Evolutionary conservation across 495 filamentous ascomycete species (phyloP).

Genomic region (Annulohypoxylon nitens): DNA sequence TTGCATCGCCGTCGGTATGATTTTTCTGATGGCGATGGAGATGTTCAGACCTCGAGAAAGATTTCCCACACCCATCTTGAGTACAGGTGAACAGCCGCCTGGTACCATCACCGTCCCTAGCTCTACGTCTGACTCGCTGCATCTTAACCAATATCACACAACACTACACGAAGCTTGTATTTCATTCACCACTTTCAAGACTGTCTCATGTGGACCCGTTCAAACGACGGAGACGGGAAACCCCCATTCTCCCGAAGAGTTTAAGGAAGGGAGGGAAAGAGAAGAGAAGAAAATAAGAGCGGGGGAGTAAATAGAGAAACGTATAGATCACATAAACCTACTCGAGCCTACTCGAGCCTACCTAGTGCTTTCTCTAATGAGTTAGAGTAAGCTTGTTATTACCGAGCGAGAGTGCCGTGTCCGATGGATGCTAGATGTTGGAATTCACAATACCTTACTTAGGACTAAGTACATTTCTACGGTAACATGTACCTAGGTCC

Average conservation of each 20-base stretch:
- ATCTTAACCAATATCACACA: conserved; percentile 28
- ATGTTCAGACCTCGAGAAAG: conserved; percentile 71
- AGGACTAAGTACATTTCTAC: too few relatives aligned
- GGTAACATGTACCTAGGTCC: too few relatives aligned
- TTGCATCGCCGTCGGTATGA: conserved; percentile 67
- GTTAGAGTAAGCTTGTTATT: background rate
- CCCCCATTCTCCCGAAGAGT: conserved; percentile 40
- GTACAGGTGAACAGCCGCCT: conserved; percentile 37
- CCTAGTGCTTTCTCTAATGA: conserved; percentile 9
- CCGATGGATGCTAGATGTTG: background rate
- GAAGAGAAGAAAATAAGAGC: background rate
- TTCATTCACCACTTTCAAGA: conserved; percentile 44
- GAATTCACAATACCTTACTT: background rate
- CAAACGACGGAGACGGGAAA: conserved; percentile 14
- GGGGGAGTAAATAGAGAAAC: background rate
- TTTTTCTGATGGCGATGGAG: conserved; percentile 70
- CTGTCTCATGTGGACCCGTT: conserved; percentile 31
- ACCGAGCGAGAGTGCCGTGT: too few relatives aligned
- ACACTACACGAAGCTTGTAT: conserved; percentile 10
- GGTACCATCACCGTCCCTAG: conserved; percentile 25
- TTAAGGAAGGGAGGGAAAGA: conserved; percentile 2
- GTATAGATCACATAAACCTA: conserved; percentile 4
- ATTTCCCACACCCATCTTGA: conserved; percentile 64
- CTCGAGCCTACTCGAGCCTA: background rate
- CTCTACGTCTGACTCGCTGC: conserved; percentile 42